Percentiles rank a stretch among this genome's conserved stretches.
These are phyloP conservation scores for Penicillium sp. DNA, from an alignment of 2,329 filamentous ascomycete genomes.

Conservation along the genomic window DNA sequence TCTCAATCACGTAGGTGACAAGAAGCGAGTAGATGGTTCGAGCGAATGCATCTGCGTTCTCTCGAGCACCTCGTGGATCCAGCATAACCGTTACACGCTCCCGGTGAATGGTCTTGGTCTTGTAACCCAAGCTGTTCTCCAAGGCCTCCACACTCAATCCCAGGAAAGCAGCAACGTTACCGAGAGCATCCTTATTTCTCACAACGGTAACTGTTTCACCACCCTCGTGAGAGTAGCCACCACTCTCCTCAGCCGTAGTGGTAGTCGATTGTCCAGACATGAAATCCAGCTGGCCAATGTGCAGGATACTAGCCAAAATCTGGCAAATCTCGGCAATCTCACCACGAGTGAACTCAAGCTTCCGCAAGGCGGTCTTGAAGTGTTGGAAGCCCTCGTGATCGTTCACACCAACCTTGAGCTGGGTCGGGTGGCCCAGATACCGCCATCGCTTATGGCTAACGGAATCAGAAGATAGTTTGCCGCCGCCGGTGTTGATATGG, in stretches of 20 bases:
- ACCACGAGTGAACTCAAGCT: slow-evolving; percentile 88
- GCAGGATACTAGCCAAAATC: slow-evolving; percentile 89
- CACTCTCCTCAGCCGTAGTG: slow-evolving; percentile 84
- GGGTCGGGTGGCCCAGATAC: slow-evolving; percentile 93
- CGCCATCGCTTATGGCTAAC: slow-evolving; percentile 83
- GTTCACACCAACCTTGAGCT: slow-evolving; percentile 96
- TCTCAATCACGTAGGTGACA: slow-evolving; percentile 92
- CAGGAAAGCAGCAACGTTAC: slow-evolving; percentile 89
- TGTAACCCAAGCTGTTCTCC: slow-evolving; percentile 88
- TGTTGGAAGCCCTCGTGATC: slow-evolving; percentile 94
- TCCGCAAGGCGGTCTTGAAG: slow-evolving; percentile 93
- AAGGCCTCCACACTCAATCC: slow-evolving; percentile 81
- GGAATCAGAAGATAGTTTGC: slow-evolving; percentile 60
- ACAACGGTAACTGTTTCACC: slow-evolving; percentile 84
- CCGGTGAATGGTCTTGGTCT: slow-evolving; percentile 93
- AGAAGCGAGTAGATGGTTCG: slow-evolving; percentile 91
- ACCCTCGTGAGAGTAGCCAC: slow-evolving; percentile 94
- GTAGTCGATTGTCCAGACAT: slow-evolving; percentile 80
- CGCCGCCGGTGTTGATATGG: slow-evolving; percentile 50
- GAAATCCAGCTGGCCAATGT: slow-evolving; percentile 97
- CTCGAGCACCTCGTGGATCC: slow-evolving; percentile 85
- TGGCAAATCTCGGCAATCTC: slow-evolving; percentile 98
- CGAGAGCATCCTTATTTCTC: slow-evolving; percentile 89
- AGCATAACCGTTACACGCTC: slow-evolving; percentile 99
- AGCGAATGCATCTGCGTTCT: slow-evolving; percentile 92